Evolutionary conservation across 768 basidiomycete genomes (phyloP), one percentile per base, ranked within the genome.

Genomic region (Lactifluus piperatus): DNA sequence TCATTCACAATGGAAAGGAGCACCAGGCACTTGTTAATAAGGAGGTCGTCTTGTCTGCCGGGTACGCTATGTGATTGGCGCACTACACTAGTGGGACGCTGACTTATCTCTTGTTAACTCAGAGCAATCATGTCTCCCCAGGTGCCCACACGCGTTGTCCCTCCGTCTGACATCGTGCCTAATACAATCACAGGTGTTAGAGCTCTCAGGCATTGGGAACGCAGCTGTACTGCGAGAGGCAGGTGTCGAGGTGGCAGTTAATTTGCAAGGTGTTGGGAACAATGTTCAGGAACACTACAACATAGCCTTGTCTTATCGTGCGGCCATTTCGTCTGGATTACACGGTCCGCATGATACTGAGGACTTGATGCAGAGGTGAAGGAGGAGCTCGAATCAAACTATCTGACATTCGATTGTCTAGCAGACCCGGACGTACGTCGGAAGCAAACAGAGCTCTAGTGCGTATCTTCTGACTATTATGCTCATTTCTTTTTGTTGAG

Each of bases 141-240:
- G 57, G 61, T 62, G 30, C 8, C 4, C 5, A 16, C 41, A n/a
- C n/a, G 6, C 27, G 6, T 13, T 26, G 6, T 4, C 30, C 8
- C 32, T 22, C 22, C 26, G 14, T 32, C 5, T 22, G 11, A 7
- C 29, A 26, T 41, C 22, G 10, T 24, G 16, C 51, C 52, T 47
- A 39, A 41, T 49, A 24, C 43, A 11, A 13, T 16, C 11, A 2
- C 20, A 62, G 61, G 37, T 64, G 20, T 50, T 64, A n/a, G 63
- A 64, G 36, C 62, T 64, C 16, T 64, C 63, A 14, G 63, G 63
- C 3, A 64, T 64, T 11, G 63, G 63, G 13, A 30, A 63, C 32
- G 32, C 57, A 8, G 44, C 44, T 10, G 51, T 64, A 8, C 51
- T 64, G 20, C 44, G 30, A n/a, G 44, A 54, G 8, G 51, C 49